phyloP scores from a whole-genome alignment of 768 basidiomycete genomes.

The Boletus rubroflammeus region DNA sequence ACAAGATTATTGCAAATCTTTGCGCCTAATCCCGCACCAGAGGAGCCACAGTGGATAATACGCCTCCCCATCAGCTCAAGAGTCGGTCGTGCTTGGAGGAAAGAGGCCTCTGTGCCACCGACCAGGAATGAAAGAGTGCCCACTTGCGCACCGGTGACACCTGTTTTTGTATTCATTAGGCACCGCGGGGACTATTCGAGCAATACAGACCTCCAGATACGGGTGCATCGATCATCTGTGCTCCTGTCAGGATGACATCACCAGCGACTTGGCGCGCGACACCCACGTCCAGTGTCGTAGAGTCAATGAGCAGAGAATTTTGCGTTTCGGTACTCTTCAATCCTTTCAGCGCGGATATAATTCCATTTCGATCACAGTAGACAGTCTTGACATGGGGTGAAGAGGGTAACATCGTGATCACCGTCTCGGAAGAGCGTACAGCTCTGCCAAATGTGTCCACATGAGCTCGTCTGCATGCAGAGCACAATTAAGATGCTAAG shows the following conservation, averaged over 20 bases:
- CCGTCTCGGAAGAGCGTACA: constrained; percentile 53
- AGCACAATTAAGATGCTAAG: neutral
- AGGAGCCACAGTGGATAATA: constrained; percentile 79
- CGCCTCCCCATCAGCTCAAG: constrained; percentile 76
- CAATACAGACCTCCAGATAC: constrained; percentile 78
- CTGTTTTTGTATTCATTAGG: constrained; percentile 34
- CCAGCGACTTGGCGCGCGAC: constrained; percentile 65
- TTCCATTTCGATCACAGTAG: constrained; percentile 57
- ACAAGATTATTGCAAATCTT: constrained; percentile 90
- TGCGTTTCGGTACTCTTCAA: constrained; percentile 38
- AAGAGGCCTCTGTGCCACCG: constrained; percentile 65
- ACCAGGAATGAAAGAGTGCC: constrained; percentile 91
- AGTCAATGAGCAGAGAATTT: constrained; percentile 75
- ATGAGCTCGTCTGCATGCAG: constrained; percentile 4
- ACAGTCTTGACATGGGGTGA: constrained; percentile 83
- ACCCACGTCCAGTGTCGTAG: constrained; percentile 83
- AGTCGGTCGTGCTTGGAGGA: constrained; percentile 52
- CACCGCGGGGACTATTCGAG: neutral
- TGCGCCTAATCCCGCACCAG: constrained; percentile 78
- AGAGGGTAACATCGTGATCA: constrained; percentile 91
- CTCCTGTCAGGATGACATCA: constrained; percentile 51
- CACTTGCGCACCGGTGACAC: constrained; percentile 82
- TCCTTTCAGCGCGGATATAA: constrained; percentile 58
- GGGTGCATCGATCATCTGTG: constrained; percentile 86
- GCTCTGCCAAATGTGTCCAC: constrained; percentile 44